Percentiles rank a stretch among this genome's conserved stretches.
phyloP scores from a whole-genome alignment of 352 stramenopile species.

The Phytophthora cajani region DNA sequence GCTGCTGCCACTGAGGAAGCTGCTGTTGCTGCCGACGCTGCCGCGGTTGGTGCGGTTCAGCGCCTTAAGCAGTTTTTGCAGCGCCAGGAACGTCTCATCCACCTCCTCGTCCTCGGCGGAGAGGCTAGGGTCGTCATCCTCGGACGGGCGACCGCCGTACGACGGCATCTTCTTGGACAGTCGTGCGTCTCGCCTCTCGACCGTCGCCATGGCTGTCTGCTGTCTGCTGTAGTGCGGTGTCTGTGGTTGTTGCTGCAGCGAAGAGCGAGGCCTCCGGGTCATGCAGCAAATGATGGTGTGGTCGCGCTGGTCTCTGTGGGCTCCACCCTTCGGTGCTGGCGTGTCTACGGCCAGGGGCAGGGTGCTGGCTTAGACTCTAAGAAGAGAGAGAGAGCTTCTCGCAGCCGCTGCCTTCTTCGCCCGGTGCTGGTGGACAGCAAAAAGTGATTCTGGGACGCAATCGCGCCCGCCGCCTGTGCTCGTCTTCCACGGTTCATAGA shows the following conservation, averaged over 20 bases:
- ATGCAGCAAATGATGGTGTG: slow-evolving; percentile 24
- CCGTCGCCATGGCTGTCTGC: slow-evolving; percentile 22
- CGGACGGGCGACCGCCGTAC: slow-evolving; percentile 41
- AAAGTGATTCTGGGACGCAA: slow-evolving; percentile 34
- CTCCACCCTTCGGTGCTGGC: slow-evolving; percentile 3
- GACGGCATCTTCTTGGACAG: slow-evolving; percentile 62
- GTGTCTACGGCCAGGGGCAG: slow-evolving; percentile 11
- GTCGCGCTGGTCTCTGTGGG: not conserved
- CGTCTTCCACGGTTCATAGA: slow-evolving; percentile 17
- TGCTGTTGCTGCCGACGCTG: slow-evolving; percentile 26
- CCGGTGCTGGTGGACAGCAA: slow-evolving; percentile 15
- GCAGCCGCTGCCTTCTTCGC: slow-evolving; percentile 5
- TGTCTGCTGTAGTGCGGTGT: not conserved
- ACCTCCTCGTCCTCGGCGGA: slow-evolving; percentile 72
- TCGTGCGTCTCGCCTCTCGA: slow-evolving; percentile 28
- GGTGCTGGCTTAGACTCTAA: not conserved
- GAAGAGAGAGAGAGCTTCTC: not conserved
- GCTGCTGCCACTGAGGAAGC: slow-evolving; percentile 8
- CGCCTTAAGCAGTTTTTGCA: slow-evolving; percentile 76
- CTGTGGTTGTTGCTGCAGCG: not conserved
- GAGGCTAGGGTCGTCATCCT: slow-evolving; percentile 57
- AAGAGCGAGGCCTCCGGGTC: slow-evolving; percentile 10
- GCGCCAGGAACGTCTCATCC: slow-evolving; percentile 81
- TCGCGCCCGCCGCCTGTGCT: not conserved
- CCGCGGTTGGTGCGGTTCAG: slow-evolving; percentile 55